A percentile compares a stretch with the other conserved stretches of the same genome.
phyloP scores from a whole-genome alignment of 352 stramenopile genomes.

The Thalassiosira hispida region DNA sequence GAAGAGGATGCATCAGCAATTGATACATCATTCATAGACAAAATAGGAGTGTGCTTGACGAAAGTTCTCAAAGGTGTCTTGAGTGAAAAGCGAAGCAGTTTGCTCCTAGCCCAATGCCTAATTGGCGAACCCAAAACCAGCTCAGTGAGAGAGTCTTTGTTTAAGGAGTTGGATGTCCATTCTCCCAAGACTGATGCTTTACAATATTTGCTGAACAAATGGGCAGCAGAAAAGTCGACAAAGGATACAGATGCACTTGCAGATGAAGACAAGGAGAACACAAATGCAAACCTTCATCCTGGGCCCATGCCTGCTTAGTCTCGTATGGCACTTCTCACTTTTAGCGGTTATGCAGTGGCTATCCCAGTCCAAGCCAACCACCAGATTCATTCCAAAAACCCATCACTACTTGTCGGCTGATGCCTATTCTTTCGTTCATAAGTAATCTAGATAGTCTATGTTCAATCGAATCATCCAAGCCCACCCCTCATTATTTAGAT shows the following conservation, averaged over 20 bases:
- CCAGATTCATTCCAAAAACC: too few species aligned
- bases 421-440: too few species aligned
- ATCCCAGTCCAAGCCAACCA: too few species aligned
- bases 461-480: too few species aligned
- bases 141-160: conserved; percentile 10
- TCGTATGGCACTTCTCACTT: too few species aligned
- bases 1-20: not conserved
- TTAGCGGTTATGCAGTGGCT: too few species aligned
- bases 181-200: conserved; percentile 31
- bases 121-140: conserved; percentile 3
- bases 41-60: conserved; percentile 25
- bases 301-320: not conserved
- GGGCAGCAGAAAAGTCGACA: conserved; percentile 5
- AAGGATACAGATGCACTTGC: not conserved
- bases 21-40: conserved; percentile 22
- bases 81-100: conserved; percentile 34
- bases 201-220: conserved; percentile 19
- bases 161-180: conserved; percentile 20
- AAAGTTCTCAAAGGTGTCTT: conserved; percentile 27
- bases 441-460: too few species aligned
- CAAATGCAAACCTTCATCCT: not conserved
- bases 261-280: conserved; percentile 2
- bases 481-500: too few species aligned
- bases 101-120: conserved; percentile 38
- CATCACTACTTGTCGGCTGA: too few species aligned